Base-by-base conservation (phyloP, 1,284 basidiomycete species). In the Trametes sp. region DNA sequence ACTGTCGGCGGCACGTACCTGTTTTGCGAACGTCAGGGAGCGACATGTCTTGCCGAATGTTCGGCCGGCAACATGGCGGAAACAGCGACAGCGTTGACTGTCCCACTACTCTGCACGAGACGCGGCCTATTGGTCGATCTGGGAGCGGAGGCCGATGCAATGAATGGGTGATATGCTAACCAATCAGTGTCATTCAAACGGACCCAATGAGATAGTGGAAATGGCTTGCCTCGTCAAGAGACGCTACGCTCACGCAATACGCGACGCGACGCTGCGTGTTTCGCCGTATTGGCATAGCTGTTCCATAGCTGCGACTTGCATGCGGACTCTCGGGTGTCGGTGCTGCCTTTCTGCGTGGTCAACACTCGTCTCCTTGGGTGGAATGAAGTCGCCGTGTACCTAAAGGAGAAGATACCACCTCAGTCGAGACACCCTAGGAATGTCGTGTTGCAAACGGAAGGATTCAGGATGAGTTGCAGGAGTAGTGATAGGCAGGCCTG, bases 11-110 rank as follows among this genome's bases (percentile, higher is more conserved):
- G 28, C 14, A 51, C 24, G 31, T 36, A 55, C 56, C 19, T 58
- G 38, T 36, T 33, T 14, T 50, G 38, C 26, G 24, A 23, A 45
- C 48, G 33, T 38, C 41, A 31, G 11, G 10, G 41, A 26, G 21
- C 26, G 19, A 26, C 38, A 44, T 28, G 42, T 19, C 28, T 21
- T 51, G 57, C 57, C 56, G 51, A 38, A 31, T 36, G 51, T 57
- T 51, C 61, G 52, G 46, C 57, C 61, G 61, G 61, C 24, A 44
- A 38, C 29, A 59, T 31, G 42, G 28, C 62, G 62, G 57, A 54
- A 42, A 24, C 21, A 41, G 31, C 52, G 31, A 29, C 33, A 54
- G 16, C 48, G 14, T 21, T 24, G 28, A 6, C 19, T 35, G 13
- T 13, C 13, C 21, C 26, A 9, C 35, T 9, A 26, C 21, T 50